These are phyloP conservation scores for Nidula niveotomentosa DNA, from an alignment of 1,284 basidiomycete species.

Conservation along the genomic window DNA sequence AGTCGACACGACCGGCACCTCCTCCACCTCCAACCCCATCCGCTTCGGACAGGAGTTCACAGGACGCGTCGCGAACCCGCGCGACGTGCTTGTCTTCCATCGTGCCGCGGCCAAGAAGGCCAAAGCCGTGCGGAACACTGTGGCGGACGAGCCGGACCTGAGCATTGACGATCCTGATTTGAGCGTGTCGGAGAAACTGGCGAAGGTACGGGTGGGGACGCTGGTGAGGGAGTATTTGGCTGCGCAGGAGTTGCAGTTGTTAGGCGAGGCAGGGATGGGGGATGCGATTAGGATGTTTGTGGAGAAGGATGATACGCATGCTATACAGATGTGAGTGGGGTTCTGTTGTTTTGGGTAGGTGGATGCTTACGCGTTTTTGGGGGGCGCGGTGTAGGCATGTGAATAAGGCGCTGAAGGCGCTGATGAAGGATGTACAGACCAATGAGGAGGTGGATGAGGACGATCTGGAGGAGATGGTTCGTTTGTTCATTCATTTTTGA, in stretches of 20 bases:
- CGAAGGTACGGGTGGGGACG: conserved; percentile 69
- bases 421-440: conserved; percentile 66
- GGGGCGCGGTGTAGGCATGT: conserved; percentile 60
- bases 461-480: conserved; percentile 72
- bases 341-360: background rate
- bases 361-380: conserved; percentile 34
- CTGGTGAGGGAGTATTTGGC: conserved; percentile 88
- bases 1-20: conserved; percentile 89
- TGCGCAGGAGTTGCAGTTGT: conserved; percentile 86
- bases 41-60: conserved; percentile 97
- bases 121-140: conserved; percentile 48
- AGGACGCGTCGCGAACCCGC: conserved; percentile 90
- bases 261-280: conserved; percentile 86
- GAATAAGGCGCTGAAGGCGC: conserved; percentile 52
- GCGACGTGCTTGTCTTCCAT: conserved; percentile 91
- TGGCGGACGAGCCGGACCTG: conserved; percentile 69
- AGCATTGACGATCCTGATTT: conserved; percentile 75
- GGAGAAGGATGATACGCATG: conserved; percentile 93
- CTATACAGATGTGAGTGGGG: conserved; percentile 76
- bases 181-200: conserved; percentile 64
- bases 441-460: conserved; percentile 68
- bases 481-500: conserved; percentile 20
- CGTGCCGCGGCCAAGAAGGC: conserved; percentile 64
- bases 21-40: conserved; percentile 92
- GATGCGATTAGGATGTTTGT: conserved; percentile 93